Evolutionary conservation across 768 basidiomycete genomes (phyloP).

Genomic region (Dacryopinax spathularia): DNA sequence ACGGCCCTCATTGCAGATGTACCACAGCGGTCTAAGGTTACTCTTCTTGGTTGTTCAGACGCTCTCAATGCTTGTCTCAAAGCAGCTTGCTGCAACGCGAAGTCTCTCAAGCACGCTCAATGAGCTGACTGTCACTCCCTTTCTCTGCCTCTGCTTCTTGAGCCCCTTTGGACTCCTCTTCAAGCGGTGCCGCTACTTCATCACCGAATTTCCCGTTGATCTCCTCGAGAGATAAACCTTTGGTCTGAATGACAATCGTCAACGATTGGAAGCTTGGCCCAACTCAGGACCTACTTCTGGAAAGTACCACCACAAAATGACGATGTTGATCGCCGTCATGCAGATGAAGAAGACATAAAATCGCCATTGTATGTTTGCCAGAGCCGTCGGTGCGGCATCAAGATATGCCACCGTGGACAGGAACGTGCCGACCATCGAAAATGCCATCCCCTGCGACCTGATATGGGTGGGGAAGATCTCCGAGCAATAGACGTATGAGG

Average conservation of each 20-base stretch:
- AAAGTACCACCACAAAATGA: background rate
- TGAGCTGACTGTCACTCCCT: background rate
- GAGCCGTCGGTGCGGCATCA: background rate
- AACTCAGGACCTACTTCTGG: background rate
- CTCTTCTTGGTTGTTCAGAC: background rate
- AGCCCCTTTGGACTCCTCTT: too few species aligned
- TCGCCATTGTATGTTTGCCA: background rate
- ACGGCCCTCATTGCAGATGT: too few species aligned
- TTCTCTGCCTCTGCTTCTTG: background rate
- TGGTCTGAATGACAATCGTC: background rate
- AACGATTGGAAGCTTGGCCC: background rate
- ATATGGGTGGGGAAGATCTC: background rate
- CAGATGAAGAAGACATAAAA: background rate
- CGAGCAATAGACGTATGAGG: background rate
- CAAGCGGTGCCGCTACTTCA: too few species aligned
- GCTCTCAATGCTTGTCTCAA: background rate
- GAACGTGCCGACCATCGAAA: constrained; percentile 2
- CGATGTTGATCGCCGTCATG: background rate
- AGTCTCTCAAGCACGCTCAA: background rate
- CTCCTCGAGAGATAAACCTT: background rate
- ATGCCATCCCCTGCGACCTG: background rate
- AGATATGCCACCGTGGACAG: background rate
- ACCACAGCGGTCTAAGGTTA: background rate
- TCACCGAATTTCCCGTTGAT: background rate
- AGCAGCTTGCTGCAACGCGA: too few species aligned